Evolutionary conservation across 768 basidiomycete species (phyloP).

Genomic region (Fibroporia radiculosa): DNA sequence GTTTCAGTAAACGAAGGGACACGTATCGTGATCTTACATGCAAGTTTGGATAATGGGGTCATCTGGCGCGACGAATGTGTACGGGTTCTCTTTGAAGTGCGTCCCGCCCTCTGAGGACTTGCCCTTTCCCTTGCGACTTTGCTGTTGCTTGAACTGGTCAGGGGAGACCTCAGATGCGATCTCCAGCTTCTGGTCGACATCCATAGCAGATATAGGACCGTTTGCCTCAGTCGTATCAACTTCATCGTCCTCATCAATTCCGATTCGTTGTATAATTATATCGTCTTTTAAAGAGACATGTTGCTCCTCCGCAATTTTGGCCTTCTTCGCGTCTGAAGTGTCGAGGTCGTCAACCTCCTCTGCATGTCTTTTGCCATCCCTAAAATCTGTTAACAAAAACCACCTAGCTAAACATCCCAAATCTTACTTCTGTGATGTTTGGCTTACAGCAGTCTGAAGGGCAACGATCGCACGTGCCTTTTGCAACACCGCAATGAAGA

Average conservation of each 20-base stretch:
- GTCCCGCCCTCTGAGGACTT: conserved; percentile 18
- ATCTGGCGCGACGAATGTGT: conserved; percentile 65
- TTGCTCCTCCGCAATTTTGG: conserved; percentile 30
- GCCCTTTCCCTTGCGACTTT: conserved; percentile 13
- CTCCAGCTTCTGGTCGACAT: conserved; percentile 11
- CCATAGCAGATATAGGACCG: conserved; percentile 8
- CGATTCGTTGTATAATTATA: too few species aligned
- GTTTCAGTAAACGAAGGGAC: neutral
- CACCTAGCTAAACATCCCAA: conserved; percentile 15
- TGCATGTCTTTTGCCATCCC: conserved; percentile 41
- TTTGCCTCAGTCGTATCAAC: conserved; percentile 7
- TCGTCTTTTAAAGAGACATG: conserved; percentile 12
- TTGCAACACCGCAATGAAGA: conserved; percentile 90
- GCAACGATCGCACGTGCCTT: too few species aligned
- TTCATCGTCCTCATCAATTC: conserved; percentile 10
- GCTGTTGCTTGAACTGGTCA: conserved; percentile 4
- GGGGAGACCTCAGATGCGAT: neutral
- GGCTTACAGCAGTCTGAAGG: conserved; percentile 2
- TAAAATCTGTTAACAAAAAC: neutral
- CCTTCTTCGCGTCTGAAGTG: conserved; percentile 44
- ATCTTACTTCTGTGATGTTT: neutral
- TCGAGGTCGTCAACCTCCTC: conserved; percentile 35
- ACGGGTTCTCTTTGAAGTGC: conserved; percentile 78
- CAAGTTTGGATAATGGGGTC: conserved; percentile 66
- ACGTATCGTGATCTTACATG: too few species aligned